Percentiles rank a stretch among this genome's conserved stretches.
phyloP scores from a whole-genome alignment of 176 grass and related monocot genomes.

The Raddia distichophylla region DNA sequence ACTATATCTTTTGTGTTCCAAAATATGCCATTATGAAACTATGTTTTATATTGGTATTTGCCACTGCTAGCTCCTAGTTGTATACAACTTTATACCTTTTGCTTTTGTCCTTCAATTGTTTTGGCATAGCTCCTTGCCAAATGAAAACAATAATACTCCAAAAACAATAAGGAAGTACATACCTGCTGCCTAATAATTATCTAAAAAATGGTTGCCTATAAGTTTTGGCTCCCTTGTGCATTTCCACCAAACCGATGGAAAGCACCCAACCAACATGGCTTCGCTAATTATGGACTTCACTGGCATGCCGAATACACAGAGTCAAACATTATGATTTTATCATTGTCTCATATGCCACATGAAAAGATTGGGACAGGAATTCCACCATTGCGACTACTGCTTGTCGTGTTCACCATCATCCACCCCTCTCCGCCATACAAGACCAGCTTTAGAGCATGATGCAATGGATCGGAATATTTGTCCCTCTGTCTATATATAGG shows the following conservation, averaged over 20 bases:
- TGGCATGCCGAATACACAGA: no score
- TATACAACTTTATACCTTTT: no score
- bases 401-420: neutral
- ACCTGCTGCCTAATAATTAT: no score
- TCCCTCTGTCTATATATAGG: neutral
- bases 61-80: no score
- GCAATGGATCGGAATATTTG: conserved; percentile 10
- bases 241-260: neutral
- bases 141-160: no score
- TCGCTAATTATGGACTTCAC: neutral
- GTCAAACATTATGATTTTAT: neutral
- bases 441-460: neutral
- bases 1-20: no score
- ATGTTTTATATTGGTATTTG: no score
- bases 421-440: neutral
- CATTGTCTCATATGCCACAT: neutral
- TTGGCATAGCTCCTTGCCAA: no score
- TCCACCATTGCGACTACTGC: neutral
- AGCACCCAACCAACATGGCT: neutral
- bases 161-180: no score
- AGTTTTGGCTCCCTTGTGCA: neutral
- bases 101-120: no score
- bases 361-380: neutral
- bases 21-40: no score
- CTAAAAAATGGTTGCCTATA: neutral